Base-by-base conservation (phyloP, 805 yeast species). In the Saturnispora quitensis region DNA sequence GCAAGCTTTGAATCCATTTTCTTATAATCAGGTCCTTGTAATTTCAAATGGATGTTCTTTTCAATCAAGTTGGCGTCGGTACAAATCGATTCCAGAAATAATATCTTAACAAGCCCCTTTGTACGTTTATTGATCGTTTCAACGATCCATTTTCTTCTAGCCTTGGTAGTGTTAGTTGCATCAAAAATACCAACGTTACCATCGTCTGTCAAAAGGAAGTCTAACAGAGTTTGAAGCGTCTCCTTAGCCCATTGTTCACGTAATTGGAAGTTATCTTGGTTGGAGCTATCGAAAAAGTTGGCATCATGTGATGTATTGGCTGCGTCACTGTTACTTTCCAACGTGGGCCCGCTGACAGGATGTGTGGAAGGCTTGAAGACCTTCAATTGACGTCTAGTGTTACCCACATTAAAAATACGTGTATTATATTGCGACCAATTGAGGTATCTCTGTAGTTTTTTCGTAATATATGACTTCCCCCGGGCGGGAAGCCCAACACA, bases 21-120 rank as follows among this genome's bases (percentile, higher is more conserved):
- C 53, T 76, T 76, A 69, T 91, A 91, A 68, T 91, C 98, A 0
- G 98, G 99, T 0, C 99, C 99, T 31, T 86, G 79, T 50, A 91
- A 73, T 69, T 91, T 91, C 58, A 93, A 76, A 47, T 87, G 73
- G 46, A 91, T 85, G 66, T 91, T 91, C 55, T 84, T 78, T 61
- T 89, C 95, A 43, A 91, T 82, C 46, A 91, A 79, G 5, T 74
- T 73, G 13, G 81, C 80, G 62, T 90, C 91, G 2, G 88, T 81
- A 66, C 98, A 91, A 12, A 89, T 79, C 57, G 95, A 85, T 63
- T 91, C 99, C 28, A 75, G 57, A 54, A 75, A 75, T 38, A 75
- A 55, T 22, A 75, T 67, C 47, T 73, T 71, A 25, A 69, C 64
- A 3, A 62, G 47, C 9, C 66, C 67, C 46, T 61, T 60, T 12